These are phyloP conservation scores for Coniochaeta sp. DNA, from an alignment of 2,329 filamentous ascomycete genomes.

Conservation along the genomic window DNA sequence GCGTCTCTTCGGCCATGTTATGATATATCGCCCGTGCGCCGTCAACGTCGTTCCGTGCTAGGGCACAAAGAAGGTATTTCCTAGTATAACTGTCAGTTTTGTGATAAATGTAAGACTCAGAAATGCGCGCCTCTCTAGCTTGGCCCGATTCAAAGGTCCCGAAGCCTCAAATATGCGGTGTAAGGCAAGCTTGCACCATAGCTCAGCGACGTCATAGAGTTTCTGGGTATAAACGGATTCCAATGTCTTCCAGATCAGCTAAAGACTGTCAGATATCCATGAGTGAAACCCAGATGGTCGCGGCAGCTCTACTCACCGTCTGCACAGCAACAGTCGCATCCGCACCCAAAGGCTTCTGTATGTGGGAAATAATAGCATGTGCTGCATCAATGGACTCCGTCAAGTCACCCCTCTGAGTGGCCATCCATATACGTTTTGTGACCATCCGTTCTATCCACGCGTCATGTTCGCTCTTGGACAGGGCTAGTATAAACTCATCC, in stretches of 20 bases:
- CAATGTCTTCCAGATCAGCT: conserved; percentile 80
- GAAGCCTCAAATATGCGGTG: conserved; percentile 59
- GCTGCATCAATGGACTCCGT: conserved; percentile 17
- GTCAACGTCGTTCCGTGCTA: conserved; percentile 48
- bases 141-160: conserved; percentile 58
- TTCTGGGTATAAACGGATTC: conserved; percentile 48
- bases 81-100: conserved; percentile 32
- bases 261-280: not conserved
- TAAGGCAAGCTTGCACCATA: conserved; percentile 66
- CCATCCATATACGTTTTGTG: conserved; percentile 61
- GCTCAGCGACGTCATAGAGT: conserved; percentile 46
- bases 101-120: not conserved
- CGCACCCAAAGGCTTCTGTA: conserved; percentile 41
- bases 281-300: no score
- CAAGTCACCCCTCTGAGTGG: conserved; percentile 36
- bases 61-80: conserved; percentile 64
- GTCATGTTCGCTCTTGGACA: conserved; percentile 29
- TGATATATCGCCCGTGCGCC: conserved; percentile 47
- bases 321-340: conserved; percentile 61
- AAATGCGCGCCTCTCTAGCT: conserved; percentile 51
- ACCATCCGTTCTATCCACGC: conserved; percentile 63
- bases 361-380: conserved; percentile 31
- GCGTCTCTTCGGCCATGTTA: conserved; percentile 49
- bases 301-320: conserved; percentile 42
- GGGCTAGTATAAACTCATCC: conserved; percentile 54